Evolutionary conservation across 345 rosid genomes (phyloP).

Genomic region (Brassica juncea): DNA sequence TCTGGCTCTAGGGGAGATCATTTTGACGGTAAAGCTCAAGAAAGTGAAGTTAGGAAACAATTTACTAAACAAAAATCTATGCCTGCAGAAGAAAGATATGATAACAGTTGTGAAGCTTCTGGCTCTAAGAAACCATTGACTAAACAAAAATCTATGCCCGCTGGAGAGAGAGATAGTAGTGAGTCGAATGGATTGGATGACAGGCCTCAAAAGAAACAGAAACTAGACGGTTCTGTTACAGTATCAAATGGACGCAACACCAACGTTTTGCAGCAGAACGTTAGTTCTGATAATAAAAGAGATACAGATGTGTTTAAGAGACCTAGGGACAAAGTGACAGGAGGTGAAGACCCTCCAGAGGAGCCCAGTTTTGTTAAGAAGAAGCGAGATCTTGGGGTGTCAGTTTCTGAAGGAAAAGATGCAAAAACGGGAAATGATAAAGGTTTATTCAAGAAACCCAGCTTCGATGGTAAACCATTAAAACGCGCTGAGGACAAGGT

Average conservation of each 20-base stretch:
- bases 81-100: slow-evolving; percentile 21
- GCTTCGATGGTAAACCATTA: slow-evolving; percentile 41
- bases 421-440: slow-evolving; percentile 37
- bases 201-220: slow-evolving; percentile 57
- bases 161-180: slow-evolving; percentile 32
- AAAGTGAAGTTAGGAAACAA: slow-evolving; percentile 22
- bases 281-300: slow-evolving; percentile 21
- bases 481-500: slow-evolving; percentile 40
- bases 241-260: slow-evolving; percentile 35
- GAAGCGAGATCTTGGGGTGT: slow-evolving; percentile 27
- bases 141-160: slow-evolving; percentile 37
- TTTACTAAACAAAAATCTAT: slow-evolving; percentile 31
- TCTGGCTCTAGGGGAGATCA: slow-evolving; percentile 20
- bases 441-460: slow-evolving; percentile 37
- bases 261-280: slow-evolving; percentile 33
- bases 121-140: slow-evolving; percentile 23
- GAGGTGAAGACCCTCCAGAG: slow-evolving; percentile 17
- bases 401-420: slow-evolving; percentile 27
- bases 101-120: slow-evolving; percentile 25
- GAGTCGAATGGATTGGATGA: slow-evolving; percentile 40
- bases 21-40: slow-evolving; percentile 33
- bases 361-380: slow-evolving; percentile 24
- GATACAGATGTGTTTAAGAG: slow-evolving; percentile 15
- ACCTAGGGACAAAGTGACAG: slow-evolving; percentile 27
- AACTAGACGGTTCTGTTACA: slow-evolving; percentile 43